Evolutionary conservation across 2,329 filamentous ascomycete species (phyloP).

Genomic region (Sporothrix mexicana): DNA sequence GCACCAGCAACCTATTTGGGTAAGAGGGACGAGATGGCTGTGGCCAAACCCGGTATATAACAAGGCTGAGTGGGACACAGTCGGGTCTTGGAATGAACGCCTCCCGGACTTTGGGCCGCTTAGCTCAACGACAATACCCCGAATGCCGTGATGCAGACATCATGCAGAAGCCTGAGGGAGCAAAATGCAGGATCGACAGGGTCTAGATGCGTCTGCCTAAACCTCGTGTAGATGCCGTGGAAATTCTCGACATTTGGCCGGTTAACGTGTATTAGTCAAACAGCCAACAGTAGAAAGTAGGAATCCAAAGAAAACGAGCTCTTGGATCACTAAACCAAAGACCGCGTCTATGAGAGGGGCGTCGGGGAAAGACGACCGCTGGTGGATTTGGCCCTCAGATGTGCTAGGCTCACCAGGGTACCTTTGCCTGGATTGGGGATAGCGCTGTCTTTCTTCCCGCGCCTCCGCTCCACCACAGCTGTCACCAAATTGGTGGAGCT

Average conservation of each 20-base stretch:
- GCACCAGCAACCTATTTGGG: conserved; percentile 17
- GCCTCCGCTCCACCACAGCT: not conserved
- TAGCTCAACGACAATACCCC: not conserved
- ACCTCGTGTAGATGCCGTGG: not conserved
- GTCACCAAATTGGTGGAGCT: not conserved
- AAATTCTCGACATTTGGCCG: not conserved
- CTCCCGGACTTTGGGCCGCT: too few species aligned
- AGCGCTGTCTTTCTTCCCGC: conserved; percentile 5
- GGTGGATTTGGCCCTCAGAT: not conserved
- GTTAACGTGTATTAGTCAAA: not conserved
- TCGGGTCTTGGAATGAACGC: not conserved
- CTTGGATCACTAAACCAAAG: too few species aligned
- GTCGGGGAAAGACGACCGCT: conserved; percentile 1
- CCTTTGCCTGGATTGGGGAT: conserved; percentile 14
- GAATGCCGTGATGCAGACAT: not conserved
- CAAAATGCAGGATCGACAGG: not conserved
- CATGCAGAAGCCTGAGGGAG: not conserved
- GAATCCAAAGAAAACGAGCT: not conserved
- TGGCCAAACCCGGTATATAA: not conserved
- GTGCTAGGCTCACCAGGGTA: not conserved
- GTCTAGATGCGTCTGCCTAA: not conserved
- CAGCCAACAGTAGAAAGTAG: not conserved
- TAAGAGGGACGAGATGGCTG: too few species aligned
- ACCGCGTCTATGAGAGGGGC: too few species aligned
- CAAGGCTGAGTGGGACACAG: not conserved